These are phyloP conservation scores for Macrolepiota dolichaula DNA, from an alignment of 768 basidiomycete species.

Conservation along the genomic window DNA sequence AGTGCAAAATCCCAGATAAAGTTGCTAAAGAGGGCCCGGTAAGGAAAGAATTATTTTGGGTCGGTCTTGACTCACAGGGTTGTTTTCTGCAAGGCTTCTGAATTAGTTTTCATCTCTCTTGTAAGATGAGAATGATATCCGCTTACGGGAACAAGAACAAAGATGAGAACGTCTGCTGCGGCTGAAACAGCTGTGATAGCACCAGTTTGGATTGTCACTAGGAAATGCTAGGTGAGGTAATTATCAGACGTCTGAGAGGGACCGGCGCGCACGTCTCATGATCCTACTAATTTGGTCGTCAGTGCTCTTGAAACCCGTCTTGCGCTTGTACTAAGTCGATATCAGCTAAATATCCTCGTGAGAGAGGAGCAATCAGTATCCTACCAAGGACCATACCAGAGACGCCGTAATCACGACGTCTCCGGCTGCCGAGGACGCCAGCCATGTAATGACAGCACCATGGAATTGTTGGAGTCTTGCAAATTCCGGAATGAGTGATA, in stretches of 20 bases:
- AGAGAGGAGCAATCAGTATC: constrained; percentile 20
- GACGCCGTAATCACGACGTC: constrained; percentile 44
- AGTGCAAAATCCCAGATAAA: constrained; percentile 28
- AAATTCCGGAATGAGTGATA: constrained; percentile 4
- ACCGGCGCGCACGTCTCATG: constrained; percentile 16
- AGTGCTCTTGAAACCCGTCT: constrained; percentile 37
- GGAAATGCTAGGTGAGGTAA: background rate
- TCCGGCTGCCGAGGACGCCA: constrained; percentile 37
- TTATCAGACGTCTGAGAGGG: background rate
- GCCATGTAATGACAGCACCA: constrained; percentile 37
- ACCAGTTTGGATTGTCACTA: constrained; percentile 42
- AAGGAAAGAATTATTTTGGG: background rate
- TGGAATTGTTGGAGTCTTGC: constrained; percentile 23
- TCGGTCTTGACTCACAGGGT: constrained; percentile 15
- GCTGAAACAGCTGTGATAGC: constrained; percentile 30
- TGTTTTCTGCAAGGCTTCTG: background rate
- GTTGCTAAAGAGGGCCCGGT: constrained; percentile 1
- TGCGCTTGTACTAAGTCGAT: constrained; percentile 25
- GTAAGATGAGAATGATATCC: background rate
- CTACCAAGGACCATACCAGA: constrained; percentile 40
- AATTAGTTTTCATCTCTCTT: background rate
- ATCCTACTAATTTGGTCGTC: constrained; percentile 37
- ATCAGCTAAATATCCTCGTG: constrained; percentile 22
- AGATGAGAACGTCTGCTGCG: constrained; percentile 26
- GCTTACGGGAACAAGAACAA: constrained; percentile 20